Percentiles rank a stretch among this genome's conserved stretches.
phyloP scores from a whole-genome alignment of 306 rosid species.

The Vachellia collinsii region DNA sequence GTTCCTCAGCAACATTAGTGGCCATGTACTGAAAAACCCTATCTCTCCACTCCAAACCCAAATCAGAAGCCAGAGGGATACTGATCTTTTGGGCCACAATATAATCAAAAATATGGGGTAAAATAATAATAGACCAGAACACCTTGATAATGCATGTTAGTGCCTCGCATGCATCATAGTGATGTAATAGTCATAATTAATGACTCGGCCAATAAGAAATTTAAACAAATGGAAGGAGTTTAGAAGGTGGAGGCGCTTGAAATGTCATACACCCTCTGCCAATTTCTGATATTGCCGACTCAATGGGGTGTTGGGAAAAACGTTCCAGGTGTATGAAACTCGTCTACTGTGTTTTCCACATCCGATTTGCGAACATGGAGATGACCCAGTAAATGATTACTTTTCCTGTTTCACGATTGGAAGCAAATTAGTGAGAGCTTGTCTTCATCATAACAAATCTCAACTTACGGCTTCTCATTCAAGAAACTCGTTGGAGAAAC shows the following conservation, averaged over 20 bases:
- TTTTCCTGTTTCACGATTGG: neutral
- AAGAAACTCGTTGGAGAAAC: neutral
- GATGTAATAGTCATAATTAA: constrained; percentile 30
- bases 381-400: neutral
- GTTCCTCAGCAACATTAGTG: neutral
- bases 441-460: neutral
- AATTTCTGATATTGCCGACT: constrained; percentile 9
- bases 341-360: neutral
- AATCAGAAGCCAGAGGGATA: neutral
- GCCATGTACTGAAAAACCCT: neutral
- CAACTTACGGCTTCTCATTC: neutral
- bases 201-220: constrained; percentile 4
- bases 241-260: constrained; percentile 13
- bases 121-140: constrained; percentile 2
- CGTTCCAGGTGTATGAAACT: constrained; percentile 9
- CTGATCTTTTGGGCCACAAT: neutral
- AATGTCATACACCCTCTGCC: neutral
- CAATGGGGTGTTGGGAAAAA: neutral
- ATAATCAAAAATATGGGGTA: constrained; percentile 9
- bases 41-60: neutral
- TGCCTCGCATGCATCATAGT: constrained; percentile 31
- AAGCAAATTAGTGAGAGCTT: neutral
- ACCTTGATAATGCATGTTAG: neutral
- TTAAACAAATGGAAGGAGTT: constrained; percentile 19
- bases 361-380: neutral